Percentiles rank a stretch among this genome's conserved stretches.
Conservation (phyloP, 805 yeast genomes). For the Saccharomycopsis lassenensis region DNA sequence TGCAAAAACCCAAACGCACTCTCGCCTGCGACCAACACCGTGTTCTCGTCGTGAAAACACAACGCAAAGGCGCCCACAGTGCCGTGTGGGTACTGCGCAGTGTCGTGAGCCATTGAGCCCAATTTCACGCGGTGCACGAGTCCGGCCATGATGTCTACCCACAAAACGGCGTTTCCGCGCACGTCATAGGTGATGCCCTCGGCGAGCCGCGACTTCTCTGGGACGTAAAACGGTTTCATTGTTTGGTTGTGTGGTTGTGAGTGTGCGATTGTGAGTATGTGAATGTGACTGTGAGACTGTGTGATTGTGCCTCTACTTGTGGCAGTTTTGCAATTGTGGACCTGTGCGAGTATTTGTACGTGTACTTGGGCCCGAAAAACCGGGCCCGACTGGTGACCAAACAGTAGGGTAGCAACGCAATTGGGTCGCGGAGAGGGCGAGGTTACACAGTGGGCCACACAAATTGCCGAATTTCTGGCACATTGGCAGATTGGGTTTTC, state of each 20-base stretch:
- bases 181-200: slow-evolving; percentile 49
- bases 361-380: too few relatives aligned
- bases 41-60: slow-evolving; percentile 42
- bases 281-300: too few relatives aligned
- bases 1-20: slow-evolving; percentile 51
- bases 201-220: slow-evolving; percentile 30
- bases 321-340: too few relatives aligned
- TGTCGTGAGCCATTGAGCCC: neutral
- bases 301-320: too few relatives aligned
- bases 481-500: too few relatives aligned
- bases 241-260: neutral
- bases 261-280: too few relatives aligned
- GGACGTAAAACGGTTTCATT: neutral
- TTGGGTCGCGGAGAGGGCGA: too few relatives aligned
- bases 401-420: too few relatives aligned
- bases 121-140: slow-evolving; percentile 28
- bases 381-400: too few relatives aligned
- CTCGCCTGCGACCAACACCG: slow-evolving; percentile 50
- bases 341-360: too few relatives aligned
- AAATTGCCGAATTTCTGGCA: too few relatives aligned
- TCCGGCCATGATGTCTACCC: slow-evolving; percentile 37
- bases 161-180: slow-evolving; percentile 35
- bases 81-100: neutral
- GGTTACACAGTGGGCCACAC: too few relatives aligned
- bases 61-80: slow-evolving; percentile 59